A percentile compares a stretch with the other conserved stretches of the same genome.
These are phyloP conservation scores for Kwoniella heveanensis DNA, from an alignment of 768 basidiomycete genomes.

Conservation along the genomic window DNA sequence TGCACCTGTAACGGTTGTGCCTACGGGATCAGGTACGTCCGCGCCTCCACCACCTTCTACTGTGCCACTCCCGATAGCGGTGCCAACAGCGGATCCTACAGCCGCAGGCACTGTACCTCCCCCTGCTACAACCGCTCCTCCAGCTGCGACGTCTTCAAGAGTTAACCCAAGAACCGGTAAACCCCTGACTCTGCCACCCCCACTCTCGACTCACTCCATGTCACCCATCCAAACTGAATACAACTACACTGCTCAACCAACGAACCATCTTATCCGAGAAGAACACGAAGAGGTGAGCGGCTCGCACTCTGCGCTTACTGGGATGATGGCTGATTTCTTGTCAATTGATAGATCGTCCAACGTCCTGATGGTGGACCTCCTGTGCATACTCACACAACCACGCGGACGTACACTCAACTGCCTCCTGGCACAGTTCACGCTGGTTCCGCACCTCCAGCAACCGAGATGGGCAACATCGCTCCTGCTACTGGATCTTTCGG, in stretches of 20 bases:
- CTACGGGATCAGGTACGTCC: slow-evolving; percentile 23
- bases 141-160: slow-evolving; percentile 19
- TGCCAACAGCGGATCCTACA: slow-evolving; percentile 11
- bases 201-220: slow-evolving; percentile 36
- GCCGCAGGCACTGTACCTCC: slow-evolving; percentile 16
- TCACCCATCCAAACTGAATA: slow-evolving; percentile 35
- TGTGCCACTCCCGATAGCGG: slow-evolving; percentile 8
- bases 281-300: slow-evolving; percentile 50
- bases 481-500: slow-evolving; percentile 4
- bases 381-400: slow-evolving; percentile 41
- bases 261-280: slow-evolving; percentile 39
- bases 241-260: slow-evolving; percentile 18
- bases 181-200: slow-evolving; percentile 34
- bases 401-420: slow-evolving; percentile 35
- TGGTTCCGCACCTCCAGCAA: background rate
- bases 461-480: background rate
- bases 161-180: slow-evolving; percentile 49
- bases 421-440: slow-evolving; percentile 8
- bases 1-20: slow-evolving; percentile 20
- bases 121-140: background rate
- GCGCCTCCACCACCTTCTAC: slow-evolving; percentile 3
- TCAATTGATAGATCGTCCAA: slow-evolving; percentile 36
- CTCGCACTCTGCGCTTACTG: background rate
- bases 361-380: slow-evolving; percentile 40
- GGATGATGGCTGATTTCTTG: background rate